Conservation (phyloP, 225 moss, liverwort and hornwort species). For the Climacium dendroides region DNA sequence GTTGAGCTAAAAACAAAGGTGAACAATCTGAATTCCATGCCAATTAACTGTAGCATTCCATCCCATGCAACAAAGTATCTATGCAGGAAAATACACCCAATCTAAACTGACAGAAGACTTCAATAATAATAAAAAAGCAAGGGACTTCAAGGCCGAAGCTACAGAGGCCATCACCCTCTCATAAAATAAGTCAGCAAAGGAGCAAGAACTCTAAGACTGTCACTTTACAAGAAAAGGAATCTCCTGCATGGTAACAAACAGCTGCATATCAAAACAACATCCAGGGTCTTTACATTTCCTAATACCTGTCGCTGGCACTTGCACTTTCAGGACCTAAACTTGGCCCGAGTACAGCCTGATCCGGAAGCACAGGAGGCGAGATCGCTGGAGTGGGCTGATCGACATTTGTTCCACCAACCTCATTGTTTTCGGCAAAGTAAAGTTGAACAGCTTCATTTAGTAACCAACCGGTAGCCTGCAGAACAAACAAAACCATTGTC, state of each 20-base stretch:
- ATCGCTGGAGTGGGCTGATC: slow-evolving; percentile 15
- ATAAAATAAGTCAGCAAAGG: not conserved
- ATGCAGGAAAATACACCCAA: not conserved
- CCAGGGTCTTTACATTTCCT: not conserved
- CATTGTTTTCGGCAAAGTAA: slow-evolving; percentile 77
- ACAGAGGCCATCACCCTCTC: not conserved
- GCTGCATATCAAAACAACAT: not conserved
- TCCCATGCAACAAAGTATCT: not conserved
- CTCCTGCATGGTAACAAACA: not conserved
- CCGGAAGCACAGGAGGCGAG: slow-evolving; percentile 16
- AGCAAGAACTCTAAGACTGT: not conserved
- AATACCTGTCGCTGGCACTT: slow-evolving; percentile 42
- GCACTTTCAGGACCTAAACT: slow-evolving; percentile 34
- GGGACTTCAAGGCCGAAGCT: not conserved
- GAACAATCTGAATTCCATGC: not conserved
- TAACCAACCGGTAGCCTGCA: slow-evolving; percentile 88
- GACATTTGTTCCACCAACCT: slow-evolving; percentile 27
- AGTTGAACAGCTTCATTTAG: slow-evolving; percentile 86
- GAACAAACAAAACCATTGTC: not conserved
- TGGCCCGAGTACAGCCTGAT: slow-evolving; percentile 20
- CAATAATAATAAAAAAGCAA: not conserved
- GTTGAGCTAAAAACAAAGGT: not conserved
- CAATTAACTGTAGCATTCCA: not conserved
- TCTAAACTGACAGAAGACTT: not conserved
- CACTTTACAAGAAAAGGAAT: not conserved